Evolutionary conservation across 257 asterid genomes (phyloP).

Genomic region (Fraxinus pennsylvanica): DNA sequence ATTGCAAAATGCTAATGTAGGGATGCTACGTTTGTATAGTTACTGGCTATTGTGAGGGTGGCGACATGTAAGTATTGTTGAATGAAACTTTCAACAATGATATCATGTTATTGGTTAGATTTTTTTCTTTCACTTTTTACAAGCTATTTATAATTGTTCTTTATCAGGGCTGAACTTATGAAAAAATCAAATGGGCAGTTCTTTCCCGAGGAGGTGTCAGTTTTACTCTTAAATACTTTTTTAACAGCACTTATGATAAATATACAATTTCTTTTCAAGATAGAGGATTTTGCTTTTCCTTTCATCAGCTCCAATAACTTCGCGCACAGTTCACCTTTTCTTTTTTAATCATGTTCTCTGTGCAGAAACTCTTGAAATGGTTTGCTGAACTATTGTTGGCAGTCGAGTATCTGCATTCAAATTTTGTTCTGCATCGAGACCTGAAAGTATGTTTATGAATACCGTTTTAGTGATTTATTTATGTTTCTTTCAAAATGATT

Average conservation of each 20-base stretch:
- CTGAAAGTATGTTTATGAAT: slow-evolving; percentile 58
- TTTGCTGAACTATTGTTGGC: slow-evolving; percentile 87
- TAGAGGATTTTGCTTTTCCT: background rate
- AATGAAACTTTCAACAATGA: background rate
- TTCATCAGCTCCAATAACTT: background rate
- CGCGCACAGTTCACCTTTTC: background rate
- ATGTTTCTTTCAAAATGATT: slow-evolving; percentile 23
- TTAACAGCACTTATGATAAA: slow-evolving; percentile 3
- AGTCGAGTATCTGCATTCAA: slow-evolving; percentile 95
- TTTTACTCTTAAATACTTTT: slow-evolving; percentile 8
- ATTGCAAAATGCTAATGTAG: slow-evolving; percentile 43
- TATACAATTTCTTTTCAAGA: background rate
- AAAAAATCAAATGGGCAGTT: slow-evolving; percentile 84
- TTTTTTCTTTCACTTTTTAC: background rate
- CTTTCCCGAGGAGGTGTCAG: slow-evolving; percentile 91
- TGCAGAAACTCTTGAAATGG: slow-evolving; percentile 93
- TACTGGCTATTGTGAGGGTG: slow-evolving; percentile 98
- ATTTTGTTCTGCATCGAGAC: slow-evolving; percentile 91
- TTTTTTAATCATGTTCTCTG: slow-evolving; percentile 20
- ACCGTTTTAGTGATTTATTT: slow-evolving; percentile 13
- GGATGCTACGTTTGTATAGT: slow-evolving; percentile 99
- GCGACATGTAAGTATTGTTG: slow-evolving; percentile 81
- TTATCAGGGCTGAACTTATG: slow-evolving; percentile 93
- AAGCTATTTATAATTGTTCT: slow-evolving; percentile 24
- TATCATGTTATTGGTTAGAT: background rate